Evolutionary conservation across 495 filamentous ascomycete genomes (phyloP).

Genomic region (Aspergillus leporis): DNA sequence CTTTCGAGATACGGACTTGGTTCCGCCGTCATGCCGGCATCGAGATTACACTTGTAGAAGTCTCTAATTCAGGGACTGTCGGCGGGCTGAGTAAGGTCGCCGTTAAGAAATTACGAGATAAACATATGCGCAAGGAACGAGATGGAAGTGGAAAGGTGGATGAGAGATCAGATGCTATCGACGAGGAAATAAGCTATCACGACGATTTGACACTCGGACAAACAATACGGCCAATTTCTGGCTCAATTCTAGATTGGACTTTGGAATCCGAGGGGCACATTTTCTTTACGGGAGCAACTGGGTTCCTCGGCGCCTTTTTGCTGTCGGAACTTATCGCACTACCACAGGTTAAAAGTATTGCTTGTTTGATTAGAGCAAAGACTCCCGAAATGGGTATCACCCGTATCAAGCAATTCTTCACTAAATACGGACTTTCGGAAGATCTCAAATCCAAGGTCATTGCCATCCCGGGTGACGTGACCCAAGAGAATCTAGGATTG

Average conservation of each 20-base stretch:
- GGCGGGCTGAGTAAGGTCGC: conserved; percentile 19
- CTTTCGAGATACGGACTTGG: conserved; percentile 47
- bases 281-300: conserved; percentile 19
- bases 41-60: conserved; percentile 33
- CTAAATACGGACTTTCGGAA: background rate
- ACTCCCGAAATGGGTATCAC: background rate
- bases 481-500: conserved; percentile 8
- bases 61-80: conserved; percentile 24
- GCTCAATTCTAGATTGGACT: conserved; percentile 3
- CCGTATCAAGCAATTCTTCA: conserved; percentile 1
- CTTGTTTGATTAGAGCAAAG: conserved; percentile 13
- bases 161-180: background rate
- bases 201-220: conserved; percentile 8
- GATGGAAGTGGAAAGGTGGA: background rate
- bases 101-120: conserved; percentile 15
- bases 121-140: conserved; percentile 8
- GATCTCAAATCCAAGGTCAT: conserved; percentile 10
- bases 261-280: conserved; percentile 10
- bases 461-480: conserved; percentile 10
- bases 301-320: conserved; percentile 14
- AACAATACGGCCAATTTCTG: conserved; percentile 1
- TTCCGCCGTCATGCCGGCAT: conserved; percentile 26
- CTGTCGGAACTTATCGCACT: conserved; percentile 3
- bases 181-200: background rate
- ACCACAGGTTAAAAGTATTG: conserved; percentile 12